phyloP scores from a whole-genome alignment of 352 stramenopile species.

The Pythium brachiatum region DNA sequence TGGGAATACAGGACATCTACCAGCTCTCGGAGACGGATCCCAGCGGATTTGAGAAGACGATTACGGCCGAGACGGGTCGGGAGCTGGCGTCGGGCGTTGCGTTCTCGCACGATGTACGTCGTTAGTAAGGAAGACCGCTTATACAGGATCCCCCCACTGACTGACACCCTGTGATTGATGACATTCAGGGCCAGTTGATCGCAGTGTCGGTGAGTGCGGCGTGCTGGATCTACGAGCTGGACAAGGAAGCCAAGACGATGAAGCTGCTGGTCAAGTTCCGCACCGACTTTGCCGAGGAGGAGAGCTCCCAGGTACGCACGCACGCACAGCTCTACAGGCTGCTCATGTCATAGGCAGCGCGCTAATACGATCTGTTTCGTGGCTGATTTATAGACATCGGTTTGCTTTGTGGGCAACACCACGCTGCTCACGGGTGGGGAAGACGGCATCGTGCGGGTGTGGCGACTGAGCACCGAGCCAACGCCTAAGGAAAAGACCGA shows the following conservation, averaged over 20 bases:
- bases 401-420: constrained; percentile 74
- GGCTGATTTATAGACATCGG: constrained; percentile 39
- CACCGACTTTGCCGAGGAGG: constrained; percentile 70
- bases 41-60: constrained; percentile 64
- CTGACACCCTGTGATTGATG: not conserved
- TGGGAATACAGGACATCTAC: constrained; percentile 57
- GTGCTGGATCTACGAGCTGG: constrained; percentile 78
- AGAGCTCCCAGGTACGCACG: constrained; percentile 58
- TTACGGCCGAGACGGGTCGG: constrained; percentile 64
- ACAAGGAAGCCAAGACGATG: constrained; percentile 54
- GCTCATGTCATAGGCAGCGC: too few relatives aligned
- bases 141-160: not conserved
- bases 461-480: constrained; percentile 49
- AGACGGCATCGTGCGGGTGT: constrained; percentile 78
- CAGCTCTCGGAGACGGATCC: constrained; percentile 59
- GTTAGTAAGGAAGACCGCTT: too few relatives aligned
- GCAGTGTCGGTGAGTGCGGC: constrained; percentile 70
- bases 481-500: constrained; percentile 41
- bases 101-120: constrained; percentile 63
- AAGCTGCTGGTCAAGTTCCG: constrained; percentile 76
- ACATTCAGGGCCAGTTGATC: constrained; percentile 45
- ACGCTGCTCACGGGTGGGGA: constrained; percentile 82
- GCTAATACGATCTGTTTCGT: not conserved
- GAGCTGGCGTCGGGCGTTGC: constrained; percentile 73
- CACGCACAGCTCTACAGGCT: too few relatives aligned